phyloP scores from a whole-genome alignment of 2,329 filamentous ascomycete genomes.

The Phialemonium atrogriseum region DNA sequence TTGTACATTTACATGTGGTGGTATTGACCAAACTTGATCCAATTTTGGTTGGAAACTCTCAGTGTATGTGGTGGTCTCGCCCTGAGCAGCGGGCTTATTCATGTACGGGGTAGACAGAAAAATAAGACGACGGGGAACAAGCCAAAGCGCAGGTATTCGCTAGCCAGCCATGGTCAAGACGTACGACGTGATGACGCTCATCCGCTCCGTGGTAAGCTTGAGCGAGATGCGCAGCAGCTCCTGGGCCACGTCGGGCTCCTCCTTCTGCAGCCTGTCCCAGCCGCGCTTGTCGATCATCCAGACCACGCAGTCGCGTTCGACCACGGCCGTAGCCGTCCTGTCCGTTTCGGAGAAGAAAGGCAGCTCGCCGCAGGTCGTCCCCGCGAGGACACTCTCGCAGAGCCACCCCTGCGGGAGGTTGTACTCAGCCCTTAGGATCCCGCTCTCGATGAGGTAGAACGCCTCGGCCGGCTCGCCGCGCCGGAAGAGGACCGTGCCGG shows the following conservation, averaged over 20 bases:
- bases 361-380: slow-evolving; percentile 90
- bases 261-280: slow-evolving; percentile 65
- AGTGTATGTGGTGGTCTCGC: too few species aligned
- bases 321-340: slow-evolving; percentile 77
- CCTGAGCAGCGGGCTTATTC: too few species aligned
- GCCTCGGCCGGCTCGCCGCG: slow-evolving; percentile 69
- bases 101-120: background rate
- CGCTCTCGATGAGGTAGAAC: slow-evolving; percentile 86
- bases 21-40: too few species aligned
- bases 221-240: slow-evolving; percentile 82
- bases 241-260: slow-evolving; percentile 68
- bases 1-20: too few species aligned
- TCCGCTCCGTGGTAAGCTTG: slow-evolving; percentile 89
- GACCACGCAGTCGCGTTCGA: slow-evolving; percentile 71
- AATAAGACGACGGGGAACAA: background rate
- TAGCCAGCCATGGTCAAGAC: slow-evolving; percentile 42
- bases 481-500: slow-evolving; percentile 68
- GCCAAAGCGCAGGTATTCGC: background rate
- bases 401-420: slow-evolving; percentile 81
- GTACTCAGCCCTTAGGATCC: slow-evolving; percentile 86
- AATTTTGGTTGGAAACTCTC: too few species aligned
- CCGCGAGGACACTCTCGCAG: slow-evolving; percentile 86
- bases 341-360: slow-evolving; percentile 92
- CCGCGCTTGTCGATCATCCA: slow-evolving; percentile 69
- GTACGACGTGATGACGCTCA: slow-evolving; percentile 59